Evolutionary conservation across 129 eudicot genomes (phyloP), one percentile per base, ranked within the genome.

Genomic region (Flaveria trinervia): DNA sequence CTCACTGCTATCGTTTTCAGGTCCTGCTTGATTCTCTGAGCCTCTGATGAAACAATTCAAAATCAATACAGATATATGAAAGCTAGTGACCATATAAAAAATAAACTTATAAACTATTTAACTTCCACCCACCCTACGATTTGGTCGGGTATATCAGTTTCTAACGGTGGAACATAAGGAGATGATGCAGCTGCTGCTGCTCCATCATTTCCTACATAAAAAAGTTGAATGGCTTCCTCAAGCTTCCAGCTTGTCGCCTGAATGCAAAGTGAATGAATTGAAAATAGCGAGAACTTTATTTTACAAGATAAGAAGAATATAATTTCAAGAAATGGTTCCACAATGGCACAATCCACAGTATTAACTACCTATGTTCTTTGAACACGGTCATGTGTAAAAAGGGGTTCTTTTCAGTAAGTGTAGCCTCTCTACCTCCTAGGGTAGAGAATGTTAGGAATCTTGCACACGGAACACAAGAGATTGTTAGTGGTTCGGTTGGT

Each of bases 191-290:
- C 70, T 8, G 88, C 84, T 13, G 78, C 83, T 43, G 71, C 43
- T 51, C 88, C 92, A 18, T 91, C 99, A 81, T 87, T 80, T 75
- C 97, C 96, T 50, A 89, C 74, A 79, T 83, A 94, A 64, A 87
- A 94, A 49, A 94, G 97, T 72, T 91, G 97, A 80, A 94, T 83
- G 50, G 99, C 97, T 67, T 94, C 99, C 73, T 94, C 99, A 77
- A 94, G 99, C 80, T 89, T 86, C 99, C 99, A 94, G 77, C 93
- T 83, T 48, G 99, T 94, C 28, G 99, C 99, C 99, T 94, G 87
- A 61, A 41, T 45, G 50, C 50, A 45, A 44, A 65, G 70, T 22
- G 0, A 75, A 4, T 20, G 3, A 62, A 15, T n/a, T 11, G 14
- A 45, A 60, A 9, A n/a, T 10, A 28, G 67, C 16, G 5, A 15